Base-by-base conservation (phyloP, 2,329 filamentous ascomycete species). In the Dothistroma septosporum region DNA sequence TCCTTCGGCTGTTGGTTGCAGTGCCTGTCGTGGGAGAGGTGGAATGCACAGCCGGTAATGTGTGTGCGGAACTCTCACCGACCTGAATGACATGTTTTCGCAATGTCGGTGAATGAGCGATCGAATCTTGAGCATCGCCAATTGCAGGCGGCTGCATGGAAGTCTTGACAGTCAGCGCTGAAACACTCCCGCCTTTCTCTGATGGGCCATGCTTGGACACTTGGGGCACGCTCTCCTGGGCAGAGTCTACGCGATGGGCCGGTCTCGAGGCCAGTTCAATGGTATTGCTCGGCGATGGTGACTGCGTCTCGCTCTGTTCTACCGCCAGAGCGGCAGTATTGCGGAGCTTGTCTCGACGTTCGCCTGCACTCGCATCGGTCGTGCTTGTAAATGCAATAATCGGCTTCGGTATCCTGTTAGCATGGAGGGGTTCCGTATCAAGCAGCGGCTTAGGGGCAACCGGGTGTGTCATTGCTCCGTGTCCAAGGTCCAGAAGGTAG, bases 11-110 rank as follows among this genome's bases (percentile, higher is more conserved):
- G 9, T 66, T 66, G 12, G 61, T 37, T 8, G 58, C 58, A 31
- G n/a, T 53, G 5, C 67, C 65, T 21, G 53, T 57, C 14, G 58
- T 57, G 2, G 69, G 53, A 12, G 67, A 67, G 3, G 61, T 63
- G 7, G 67, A 61, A 24, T 68, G 65, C 11, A 72, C 64, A n/a
- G 65, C 62, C 6, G 70, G 67, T 28, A 71, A 57, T n/a, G 60
- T 67, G 59, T 68, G 66, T n/a, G 64, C 55, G 12, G 58, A 58
- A 12, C 60, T 59, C 37, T 64, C 55, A 46, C 63, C 60, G 31
- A 55, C 44, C 32, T 57, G 53, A 22, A 67, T 65, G 7, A 62
- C 59, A 49, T 69, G 66, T 53, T 63, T 69, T 21, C 59, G 41
- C 5, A 70, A 57, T 3, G 63, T 68, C 3, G 69, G 68, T 14